Percentiles rank a stretch among this genome's conserved stretches.
phyloP scores from a whole-genome alignment of 805 yeast genomes.

The Pichia ethanolica region DNA sequence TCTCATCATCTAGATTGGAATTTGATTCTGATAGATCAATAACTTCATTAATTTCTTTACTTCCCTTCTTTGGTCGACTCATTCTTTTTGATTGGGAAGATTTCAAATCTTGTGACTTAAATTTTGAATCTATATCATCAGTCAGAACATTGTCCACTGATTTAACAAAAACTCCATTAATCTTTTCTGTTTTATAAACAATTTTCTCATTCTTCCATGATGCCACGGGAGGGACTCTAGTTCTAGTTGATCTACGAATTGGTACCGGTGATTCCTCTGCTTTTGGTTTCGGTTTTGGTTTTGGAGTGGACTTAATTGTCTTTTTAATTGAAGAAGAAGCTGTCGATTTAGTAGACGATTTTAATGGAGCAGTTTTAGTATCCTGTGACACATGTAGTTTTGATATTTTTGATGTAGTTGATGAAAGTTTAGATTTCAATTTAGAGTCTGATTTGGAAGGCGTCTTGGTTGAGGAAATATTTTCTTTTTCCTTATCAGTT shows the following conservation, averaged over 20 bases:
- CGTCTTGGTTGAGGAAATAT: too few species aligned
- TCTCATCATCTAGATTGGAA: too few species aligned
- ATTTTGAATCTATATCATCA: slow-evolving; percentile 22
- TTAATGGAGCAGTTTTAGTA: neutral
- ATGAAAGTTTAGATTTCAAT: too few species aligned
- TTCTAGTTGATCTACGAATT: slow-evolving; percentile 57
- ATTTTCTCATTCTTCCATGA: slow-evolving; percentile 80
- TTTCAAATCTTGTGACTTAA: neutral
- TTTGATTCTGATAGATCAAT: too few species aligned
- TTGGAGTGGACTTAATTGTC: neutral
- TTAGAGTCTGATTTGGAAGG: too few species aligned
- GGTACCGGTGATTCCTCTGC: slow-evolving; percentile 19
- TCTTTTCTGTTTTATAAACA: slow-evolving; percentile 41
- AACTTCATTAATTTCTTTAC: too few species aligned
- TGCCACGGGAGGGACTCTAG: slow-evolving; percentile 63
- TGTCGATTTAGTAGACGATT: neutral
- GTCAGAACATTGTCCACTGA: slow-evolving; percentile 51
- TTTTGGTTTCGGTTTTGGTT: neutral
- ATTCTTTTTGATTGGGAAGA: neutral
- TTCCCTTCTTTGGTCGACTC: neutral
- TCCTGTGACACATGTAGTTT: too few species aligned
- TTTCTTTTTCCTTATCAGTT: too few species aligned
- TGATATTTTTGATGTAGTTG: too few species aligned
- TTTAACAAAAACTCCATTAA: slow-evolving; percentile 45
- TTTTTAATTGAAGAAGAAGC: neutral